Conservation (phyloP, 2,329 filamentous ascomycete species). For the Aspergillus oerlinghausenensis region DNA sequence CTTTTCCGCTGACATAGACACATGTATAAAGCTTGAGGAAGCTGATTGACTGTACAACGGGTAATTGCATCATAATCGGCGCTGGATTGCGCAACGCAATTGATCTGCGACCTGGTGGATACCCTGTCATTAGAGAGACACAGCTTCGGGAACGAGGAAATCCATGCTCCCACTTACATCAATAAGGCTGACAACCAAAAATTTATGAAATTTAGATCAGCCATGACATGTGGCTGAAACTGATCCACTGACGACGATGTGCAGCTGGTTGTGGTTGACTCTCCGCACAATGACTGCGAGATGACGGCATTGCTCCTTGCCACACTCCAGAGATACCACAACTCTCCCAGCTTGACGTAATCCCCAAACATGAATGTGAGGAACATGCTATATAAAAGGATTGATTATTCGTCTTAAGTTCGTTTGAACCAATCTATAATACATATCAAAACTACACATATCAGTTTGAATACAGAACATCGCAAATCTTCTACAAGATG, state of each 20-base stretch:
- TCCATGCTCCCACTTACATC: not conserved
- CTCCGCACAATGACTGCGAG: not conserved
- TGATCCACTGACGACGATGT: not conserved
- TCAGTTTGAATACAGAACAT: not conserved
- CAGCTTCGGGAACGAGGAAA: not conserved
- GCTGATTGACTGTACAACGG: too few species aligned
- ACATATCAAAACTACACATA: not conserved
- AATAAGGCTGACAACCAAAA: not conserved
- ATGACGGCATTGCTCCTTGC: not conserved
- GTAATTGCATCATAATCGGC: too few species aligned
- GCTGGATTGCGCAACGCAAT: too few species aligned
- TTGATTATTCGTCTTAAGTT: not conserved
- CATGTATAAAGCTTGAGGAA: too few species aligned
- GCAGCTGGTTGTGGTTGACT: not conserved
- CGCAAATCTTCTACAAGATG: conserved; percentile 29
- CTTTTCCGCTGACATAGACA: too few species aligned
- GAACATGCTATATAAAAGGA: not conserved
- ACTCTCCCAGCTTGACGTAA: not conserved
- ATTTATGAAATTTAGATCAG: not conserved
- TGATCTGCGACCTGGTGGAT: not conserved
- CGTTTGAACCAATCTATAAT: not conserved
- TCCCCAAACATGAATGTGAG: not conserved
- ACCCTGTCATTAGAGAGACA: not conserved
- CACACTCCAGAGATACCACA: not conserved
- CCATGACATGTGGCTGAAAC: not conserved